Conservation (phyloP, 768 basidiomycete species). For the Phallus indusiatus region DNA sequence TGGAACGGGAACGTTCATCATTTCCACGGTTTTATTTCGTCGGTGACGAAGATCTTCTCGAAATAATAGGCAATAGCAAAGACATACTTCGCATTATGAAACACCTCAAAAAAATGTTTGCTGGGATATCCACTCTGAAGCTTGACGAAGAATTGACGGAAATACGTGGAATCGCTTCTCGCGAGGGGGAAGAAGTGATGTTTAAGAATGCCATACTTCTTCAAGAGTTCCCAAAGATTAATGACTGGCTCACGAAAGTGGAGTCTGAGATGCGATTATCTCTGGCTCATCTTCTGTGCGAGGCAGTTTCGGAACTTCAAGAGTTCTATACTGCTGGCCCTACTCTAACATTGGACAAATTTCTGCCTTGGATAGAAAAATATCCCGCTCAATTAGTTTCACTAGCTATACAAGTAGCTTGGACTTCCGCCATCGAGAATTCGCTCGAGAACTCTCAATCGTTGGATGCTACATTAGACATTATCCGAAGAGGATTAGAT, state of each 20-base stretch:
- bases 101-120: slow-evolving; percentile 99
- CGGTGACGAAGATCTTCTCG: slow-evolving; percentile 95
- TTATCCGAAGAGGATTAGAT: slow-evolving; percentile 76
- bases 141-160: slow-evolving; percentile 82
- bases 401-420: slow-evolving; percentile 88
- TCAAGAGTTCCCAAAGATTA: slow-evolving; percentile 95
- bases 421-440: slow-evolving; percentile 79
- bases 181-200: slow-evolving; percentile 88
- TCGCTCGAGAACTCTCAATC: slow-evolving; percentile 47
- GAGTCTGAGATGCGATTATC: slow-evolving; percentile 91
- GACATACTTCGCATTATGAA: slow-evolving; percentile 98
- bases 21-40: slow-evolving; percentile 99
- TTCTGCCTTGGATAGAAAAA: slow-evolving; percentile 87
- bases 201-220: slow-evolving; percentile 79
- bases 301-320: slow-evolving; percentile 73
- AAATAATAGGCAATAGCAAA: slow-evolving; percentile 99
- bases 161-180: slow-evolving; percentile 89
- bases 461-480: slow-evolving; percentile 61
- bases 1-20: slow-evolving; percentile 92
- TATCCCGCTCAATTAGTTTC: slow-evolving; percentile 96
- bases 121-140: slow-evolving; percentile 83
- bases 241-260: slow-evolving; percentile 92
- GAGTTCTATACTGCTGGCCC: slow-evolving; percentile 65
- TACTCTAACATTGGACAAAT: slow-evolving; percentile 49
- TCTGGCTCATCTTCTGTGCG: slow-evolving; percentile 70